phyloP scores from a whole-genome alignment of 495 filamentous ascomycete genomes.

The Aspergillus avenaceus region DNA sequence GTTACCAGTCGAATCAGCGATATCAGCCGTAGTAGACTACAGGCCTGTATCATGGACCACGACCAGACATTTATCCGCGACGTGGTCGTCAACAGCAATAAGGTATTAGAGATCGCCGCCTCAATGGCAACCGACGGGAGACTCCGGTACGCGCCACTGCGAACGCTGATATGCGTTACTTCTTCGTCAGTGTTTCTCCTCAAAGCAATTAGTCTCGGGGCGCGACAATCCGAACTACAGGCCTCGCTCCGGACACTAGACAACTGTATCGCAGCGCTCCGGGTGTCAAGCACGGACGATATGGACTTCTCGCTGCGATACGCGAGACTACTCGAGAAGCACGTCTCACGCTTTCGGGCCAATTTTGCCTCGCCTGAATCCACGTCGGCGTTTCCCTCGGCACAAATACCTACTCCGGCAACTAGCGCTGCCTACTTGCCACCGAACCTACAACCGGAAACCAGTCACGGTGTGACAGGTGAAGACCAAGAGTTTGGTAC shows the following conservation, averaged over 20 bases:
- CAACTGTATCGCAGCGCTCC: conserved; percentile 25
- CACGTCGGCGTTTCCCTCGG: not conserved
- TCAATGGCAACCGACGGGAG: conserved; percentile 8
- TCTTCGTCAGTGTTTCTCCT: conserved; percentile 37
- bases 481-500: not conserved
- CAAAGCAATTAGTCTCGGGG: conserved; percentile 36
- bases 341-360: conserved; percentile 18
- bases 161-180: conserved; percentile 35
- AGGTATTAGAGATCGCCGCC: conserved; percentile 27
- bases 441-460: not conserved
- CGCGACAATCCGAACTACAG: conserved; percentile 27
- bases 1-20: conserved; percentile 6
- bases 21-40: no score
- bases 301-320: conserved; percentile 34
- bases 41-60: conserved; percentile 10
- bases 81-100: conserved; percentile 32
- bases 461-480: not conserved
- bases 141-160: conserved; percentile 32
- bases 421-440: not conserved
- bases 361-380: conserved; percentile 10
- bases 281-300: conserved; percentile 29
- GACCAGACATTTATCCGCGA: conserved; percentile 38
- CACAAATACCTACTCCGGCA: not conserved
- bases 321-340: conserved; percentile 27
- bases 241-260: conserved; percentile 34